phyloP scores from a whole-genome alignment of 768 basidiomycete genomes.

The Boletus fagicola region DNA sequence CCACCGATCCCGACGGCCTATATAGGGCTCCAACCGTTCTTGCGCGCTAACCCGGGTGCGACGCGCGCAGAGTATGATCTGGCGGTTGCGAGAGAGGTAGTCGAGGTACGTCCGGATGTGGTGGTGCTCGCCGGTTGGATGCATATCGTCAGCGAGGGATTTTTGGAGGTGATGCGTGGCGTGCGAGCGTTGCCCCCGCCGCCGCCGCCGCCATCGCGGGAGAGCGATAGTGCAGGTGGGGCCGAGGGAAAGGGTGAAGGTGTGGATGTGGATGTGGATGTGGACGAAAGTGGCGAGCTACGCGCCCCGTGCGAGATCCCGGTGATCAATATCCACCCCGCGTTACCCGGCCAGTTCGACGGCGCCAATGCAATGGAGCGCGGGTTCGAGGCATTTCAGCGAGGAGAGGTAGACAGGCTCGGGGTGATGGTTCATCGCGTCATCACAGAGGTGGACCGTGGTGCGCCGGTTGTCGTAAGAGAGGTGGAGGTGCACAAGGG shows the following conservation, averaged over 20 bases:
- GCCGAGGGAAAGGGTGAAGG: not conserved
- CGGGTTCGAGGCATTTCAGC: constrained; percentile 85
- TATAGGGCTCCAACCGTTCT: constrained; percentile 80
- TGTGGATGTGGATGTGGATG: not conserved
- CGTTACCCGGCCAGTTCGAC: constrained; percentile 93
- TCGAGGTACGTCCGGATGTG: constrained; percentile 68
- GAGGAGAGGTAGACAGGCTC: constrained; percentile 71
- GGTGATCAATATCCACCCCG: constrained; percentile 96
- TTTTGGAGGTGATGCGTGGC: constrained; percentile 61
- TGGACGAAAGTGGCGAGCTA: constrained; percentile 34
- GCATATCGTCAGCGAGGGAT: constrained; percentile 87
- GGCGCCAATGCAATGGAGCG: constrained; percentile 89
- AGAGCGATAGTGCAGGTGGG: not conserved
- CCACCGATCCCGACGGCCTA: constrained; percentile 82
- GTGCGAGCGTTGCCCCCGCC: constrained; percentile 33
- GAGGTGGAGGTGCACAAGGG: constrained; percentile 72
- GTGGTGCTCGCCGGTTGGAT: constrained; percentile 99
- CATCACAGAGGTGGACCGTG: constrained; percentile 89
- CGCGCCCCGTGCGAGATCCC: constrained; percentile 46
- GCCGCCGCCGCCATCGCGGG: not conserved
- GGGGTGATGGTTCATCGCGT: constrained; percentile 96
- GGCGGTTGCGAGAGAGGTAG: constrained; percentile 70
- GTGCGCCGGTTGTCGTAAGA: constrained; percentile 79
- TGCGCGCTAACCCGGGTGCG: constrained; percentile 68
- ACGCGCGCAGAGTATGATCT: constrained; percentile 84